phyloP scores from a whole-genome alignment of 306 rosid genomes.

The Dalbergia cultrata region DNA sequence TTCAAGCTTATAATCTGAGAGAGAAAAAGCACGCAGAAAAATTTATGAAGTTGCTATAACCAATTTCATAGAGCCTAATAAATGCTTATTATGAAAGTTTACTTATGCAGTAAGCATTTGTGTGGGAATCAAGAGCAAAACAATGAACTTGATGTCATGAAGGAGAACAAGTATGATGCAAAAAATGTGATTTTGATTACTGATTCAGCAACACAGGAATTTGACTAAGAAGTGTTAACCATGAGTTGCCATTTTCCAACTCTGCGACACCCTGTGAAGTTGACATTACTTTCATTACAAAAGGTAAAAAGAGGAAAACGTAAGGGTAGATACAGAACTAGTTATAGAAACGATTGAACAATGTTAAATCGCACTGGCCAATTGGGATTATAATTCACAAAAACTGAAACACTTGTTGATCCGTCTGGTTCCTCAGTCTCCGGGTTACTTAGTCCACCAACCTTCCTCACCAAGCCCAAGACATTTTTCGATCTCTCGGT shows the following conservation, averaged over 20 bases:
- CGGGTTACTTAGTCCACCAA: too few species aligned
- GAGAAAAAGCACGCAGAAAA: background rate
- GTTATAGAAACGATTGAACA: background rate
- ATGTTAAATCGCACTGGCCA: conserved; percentile 17
- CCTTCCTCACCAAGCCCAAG: too few species aligned
- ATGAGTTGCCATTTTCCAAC: background rate
- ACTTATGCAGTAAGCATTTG: background rate
- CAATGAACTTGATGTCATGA: background rate
- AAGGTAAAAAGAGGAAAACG: too few species aligned
- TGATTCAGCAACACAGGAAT: background rate
- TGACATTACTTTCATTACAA: background rate
- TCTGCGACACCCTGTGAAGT: background rate
- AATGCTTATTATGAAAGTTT: background rate
- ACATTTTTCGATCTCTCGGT: too few species aligned
- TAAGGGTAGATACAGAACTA: background rate
- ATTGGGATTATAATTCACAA: background rate
- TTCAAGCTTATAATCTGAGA: background rate
- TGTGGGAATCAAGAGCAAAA: background rate
- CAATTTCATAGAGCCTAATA: background rate
- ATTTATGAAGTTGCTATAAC: background rate
- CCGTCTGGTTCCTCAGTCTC: too few species aligned
- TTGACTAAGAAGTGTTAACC: background rate
- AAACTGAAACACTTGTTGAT: background rate
- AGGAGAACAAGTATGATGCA: background rate
- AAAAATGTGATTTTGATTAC: background rate